Evolutionary conservation across 345 rosid species (phyloP).

Genomic region (Citrus australasica): DNA sequence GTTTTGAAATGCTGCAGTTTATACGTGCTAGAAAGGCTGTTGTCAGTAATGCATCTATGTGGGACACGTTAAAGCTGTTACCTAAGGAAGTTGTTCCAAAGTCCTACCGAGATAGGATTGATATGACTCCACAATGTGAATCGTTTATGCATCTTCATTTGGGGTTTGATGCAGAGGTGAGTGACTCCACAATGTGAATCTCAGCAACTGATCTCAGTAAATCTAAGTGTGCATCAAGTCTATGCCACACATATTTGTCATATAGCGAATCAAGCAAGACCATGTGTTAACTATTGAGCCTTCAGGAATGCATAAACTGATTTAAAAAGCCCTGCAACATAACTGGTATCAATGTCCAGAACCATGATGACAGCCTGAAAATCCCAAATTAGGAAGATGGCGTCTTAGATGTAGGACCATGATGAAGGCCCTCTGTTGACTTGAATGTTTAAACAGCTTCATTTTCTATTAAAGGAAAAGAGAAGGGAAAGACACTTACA

Average conservation of each 20-base stretch:
- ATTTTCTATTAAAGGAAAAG: neutral
- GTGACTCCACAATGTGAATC: neutral
- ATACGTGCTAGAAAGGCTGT: slow-evolving; percentile 84
- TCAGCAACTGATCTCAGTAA: neutral
- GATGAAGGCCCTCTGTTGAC: no score
- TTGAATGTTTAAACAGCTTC: no score
- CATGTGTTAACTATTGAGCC: neutral
- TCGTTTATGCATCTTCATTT: slow-evolving; percentile 99
- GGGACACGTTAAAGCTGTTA: slow-evolving; percentile 77
- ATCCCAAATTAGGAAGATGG: neutral
- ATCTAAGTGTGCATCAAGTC: neutral
- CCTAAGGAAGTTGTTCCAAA: slow-evolving; percentile 64
- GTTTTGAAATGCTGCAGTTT: slow-evolving; percentile 42
- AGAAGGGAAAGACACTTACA: no score
- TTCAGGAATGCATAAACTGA: neutral
- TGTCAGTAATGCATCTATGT: slow-evolving; percentile 91
- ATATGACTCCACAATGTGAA: slow-evolving; percentile 69
- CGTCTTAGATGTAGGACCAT: neutral
- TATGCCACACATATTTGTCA: neutral
- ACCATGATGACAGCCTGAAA: neutral
- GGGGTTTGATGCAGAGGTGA: slow-evolving; percentile 82
- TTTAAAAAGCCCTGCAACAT: neutral
- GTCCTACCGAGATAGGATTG: slow-evolving; percentile 46
- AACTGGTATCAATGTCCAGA: neutral
- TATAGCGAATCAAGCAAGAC: neutral